A percentile compares a stretch with the other conserved stretches of the same genome.
phyloP scores from a whole-genome alignment of 139 green algal genomes.

The Pleodorina starrii region DNA sequence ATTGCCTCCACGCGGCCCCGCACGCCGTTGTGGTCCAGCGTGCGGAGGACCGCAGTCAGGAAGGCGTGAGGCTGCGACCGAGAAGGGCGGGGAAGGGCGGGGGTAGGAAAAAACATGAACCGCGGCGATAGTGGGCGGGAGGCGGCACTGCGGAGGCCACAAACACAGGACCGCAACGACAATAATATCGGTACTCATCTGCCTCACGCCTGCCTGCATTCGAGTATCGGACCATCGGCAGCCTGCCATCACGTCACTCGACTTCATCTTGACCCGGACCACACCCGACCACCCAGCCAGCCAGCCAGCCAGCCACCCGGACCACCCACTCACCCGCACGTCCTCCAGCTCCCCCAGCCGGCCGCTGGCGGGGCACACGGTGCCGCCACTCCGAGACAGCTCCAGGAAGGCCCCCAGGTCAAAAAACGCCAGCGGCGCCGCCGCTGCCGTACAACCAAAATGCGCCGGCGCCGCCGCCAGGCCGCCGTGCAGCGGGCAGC shows the following conservation, averaged over 20 bases:
- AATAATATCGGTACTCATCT: not conserved
- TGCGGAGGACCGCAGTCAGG: conserved; percentile 6
- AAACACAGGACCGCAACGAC: not conserved
- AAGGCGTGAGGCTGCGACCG: conserved; percentile 39
- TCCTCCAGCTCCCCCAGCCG: not conserved
- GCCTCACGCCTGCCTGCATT: not conserved
- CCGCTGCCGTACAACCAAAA: not conserved
- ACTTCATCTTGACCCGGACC: not conserved
- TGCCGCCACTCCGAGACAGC: not conserved
- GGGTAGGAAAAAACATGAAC: not conserved
- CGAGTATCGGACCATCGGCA: not conserved
- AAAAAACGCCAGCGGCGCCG: conserved; percentile 27
- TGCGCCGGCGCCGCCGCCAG: conserved; percentile 27
- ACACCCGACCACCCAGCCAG: not conserved
- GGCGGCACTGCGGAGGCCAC: not conserved
- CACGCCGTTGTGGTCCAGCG: conserved; percentile 15
- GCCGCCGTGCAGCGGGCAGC: conserved; percentile 42
- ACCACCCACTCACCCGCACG: conserved; percentile 29
- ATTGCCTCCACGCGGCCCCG: conserved; percentile 21
- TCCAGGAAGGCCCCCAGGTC: conserved; percentile 1
- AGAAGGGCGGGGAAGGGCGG: not conserved
- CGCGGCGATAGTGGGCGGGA: not conserved
- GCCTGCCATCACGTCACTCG: not conserved
- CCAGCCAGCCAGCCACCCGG: no score
- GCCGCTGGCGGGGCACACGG: conserved; percentile 23